These are phyloP conservation scores for Colletotrichum sidae DNA, from an alignment of 2,329 filamentous ascomycete genomes.

Conservation along the genomic window DNA sequence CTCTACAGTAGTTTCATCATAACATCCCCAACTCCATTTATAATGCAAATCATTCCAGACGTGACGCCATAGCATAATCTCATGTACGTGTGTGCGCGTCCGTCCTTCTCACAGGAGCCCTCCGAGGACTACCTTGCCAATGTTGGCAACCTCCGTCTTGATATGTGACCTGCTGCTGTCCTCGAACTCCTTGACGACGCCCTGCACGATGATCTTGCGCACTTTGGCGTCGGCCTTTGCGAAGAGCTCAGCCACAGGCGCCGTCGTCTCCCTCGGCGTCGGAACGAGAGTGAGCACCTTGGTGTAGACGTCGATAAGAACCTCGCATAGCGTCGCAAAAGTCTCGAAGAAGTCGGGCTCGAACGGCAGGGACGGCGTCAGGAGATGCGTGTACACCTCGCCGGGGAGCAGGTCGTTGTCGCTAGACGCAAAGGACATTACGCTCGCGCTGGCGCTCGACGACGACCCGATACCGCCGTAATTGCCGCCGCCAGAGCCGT, in stretches of 20 bases:
- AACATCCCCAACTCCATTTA: constrained; percentile 31
- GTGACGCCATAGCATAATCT: constrained; percentile 21
- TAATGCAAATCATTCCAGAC: constrained; percentile 23
- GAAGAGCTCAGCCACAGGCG: constrained; percentile 83
- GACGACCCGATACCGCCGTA: constrained; percentile 43
- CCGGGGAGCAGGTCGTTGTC: constrained; percentile 78
- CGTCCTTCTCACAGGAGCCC: constrained; percentile 74
- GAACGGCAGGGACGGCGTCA: constrained; percentile 94
- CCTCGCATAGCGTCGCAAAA: constrained; percentile 94
- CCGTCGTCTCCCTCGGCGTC: constrained; percentile 78
- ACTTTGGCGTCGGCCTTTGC: constrained; percentile 88
- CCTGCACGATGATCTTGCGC: constrained; percentile 88
- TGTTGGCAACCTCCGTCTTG: constrained; percentile 83
- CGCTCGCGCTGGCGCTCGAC: constrained; percentile 52
- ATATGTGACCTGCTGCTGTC: constrained; percentile 82
- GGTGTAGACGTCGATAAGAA: constrained; percentile 91
- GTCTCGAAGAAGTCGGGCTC: constrained; percentile 98
- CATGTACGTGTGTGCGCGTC: not conserved
- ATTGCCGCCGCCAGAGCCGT: constrained; percentile 42
- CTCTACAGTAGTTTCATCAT: constrained; percentile 9
- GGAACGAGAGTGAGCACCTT: constrained; percentile 80
- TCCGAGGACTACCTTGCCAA: constrained; percentile 89
- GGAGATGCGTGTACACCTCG: constrained; percentile 87
- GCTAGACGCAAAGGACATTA: constrained; percentile 69
- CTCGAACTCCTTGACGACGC: constrained; percentile 92